Evolutionary conservation across 768 basidiomycete species (phyloP), one percentile per base, ranked within the genome.

Genomic region (Trametes cubensis): DNA sequence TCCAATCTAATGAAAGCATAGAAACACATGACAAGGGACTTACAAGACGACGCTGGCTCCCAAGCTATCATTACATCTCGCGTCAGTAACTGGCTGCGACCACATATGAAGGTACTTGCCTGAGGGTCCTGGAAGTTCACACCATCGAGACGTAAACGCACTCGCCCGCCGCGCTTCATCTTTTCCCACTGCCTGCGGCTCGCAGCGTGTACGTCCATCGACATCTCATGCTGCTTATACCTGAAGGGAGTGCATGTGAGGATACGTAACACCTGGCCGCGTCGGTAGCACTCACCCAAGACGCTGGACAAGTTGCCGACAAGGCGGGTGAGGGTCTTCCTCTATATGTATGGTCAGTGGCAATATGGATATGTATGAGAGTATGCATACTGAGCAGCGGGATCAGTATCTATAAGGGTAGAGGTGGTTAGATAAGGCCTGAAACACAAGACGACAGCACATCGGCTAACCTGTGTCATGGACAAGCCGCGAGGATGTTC

Each of bases 401-500:
- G 20, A 58, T 20, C 2, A 64, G 48, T n/a, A 45, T 28, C 58
- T 54, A 18, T 18, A 20, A 13, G 2, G 23, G 20, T 4, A n/a
- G 30, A 20, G 26, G n/a, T 30, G 46, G 46, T 47, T 4, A 47
- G 7, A 49, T 6, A 6, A 49, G 25, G 6, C 42, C 11, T 5
- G 4, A 26, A 49, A n/a, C 14, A 49, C 26, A 6, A 17, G 5
- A 8, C 48, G 25, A 4, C 6, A 21, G 23, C 20, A 46, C 13
- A 5, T 17, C 17, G 28, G 25, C 53, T 44, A 14, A 65, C 62
- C 28, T 39, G 52, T 11, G 67, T 67, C 61, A 67, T 51, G n/a
- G 66, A 62, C 13, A 39, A 18, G 7, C 61, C 62, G 10, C 52
- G 57, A 2, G 48, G 48, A 23, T 54, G 20, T 21, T 70, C 70